Base-by-base conservation (phyloP, 805 yeast genomes). In the Candida cerambycidarum region DNA sequence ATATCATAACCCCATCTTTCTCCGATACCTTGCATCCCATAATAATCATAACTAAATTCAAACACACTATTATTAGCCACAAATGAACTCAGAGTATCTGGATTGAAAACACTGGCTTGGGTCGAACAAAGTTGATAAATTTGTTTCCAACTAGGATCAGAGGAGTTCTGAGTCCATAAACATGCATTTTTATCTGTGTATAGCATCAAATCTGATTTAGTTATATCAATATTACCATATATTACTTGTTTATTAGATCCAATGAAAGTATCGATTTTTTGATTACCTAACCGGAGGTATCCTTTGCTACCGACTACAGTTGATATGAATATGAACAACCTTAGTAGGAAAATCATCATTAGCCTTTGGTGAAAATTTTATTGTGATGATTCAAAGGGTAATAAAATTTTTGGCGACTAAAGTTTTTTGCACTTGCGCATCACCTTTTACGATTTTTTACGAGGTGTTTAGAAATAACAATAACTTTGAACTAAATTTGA, bases 1-100 rank as follows among this genome's bases (percentile, higher is more conserved):
- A 67, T 64, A 55, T 89, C 97, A 33, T 69, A 61, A n/a, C 87
- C 95, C 80, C 80, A 78, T 27, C 55, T 43, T 25, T 79, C 79
- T 3, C 44, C 44, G 3, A 29, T 28, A 2, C 44, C 44, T 31
- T 21, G 17, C 18, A 41, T 16, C 3, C 33, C 29, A 10, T 36
- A 24, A 17, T 17, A 18, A 9, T 17, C 27, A 16, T 41, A 41
- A 3, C n/a, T 10, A 24, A 41, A 34, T 24, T 14, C 27, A 31
- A 18, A 36, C 5, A 13, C 13, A 9, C 31, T 41, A 23, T 10
- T 8, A 17, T 41, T 41, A 10, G 9, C 13, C 2, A 14, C n/a
- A 23, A 30, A 41, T 5, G 44, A 35, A 17, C 13, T 28, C 18
- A 32, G 32, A 16, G n/a, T 32, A 3, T 14, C 12, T 7, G 32